Conservation (phyloP, 78 protist species). For the Capsaspora owczarzaki region DNA sequence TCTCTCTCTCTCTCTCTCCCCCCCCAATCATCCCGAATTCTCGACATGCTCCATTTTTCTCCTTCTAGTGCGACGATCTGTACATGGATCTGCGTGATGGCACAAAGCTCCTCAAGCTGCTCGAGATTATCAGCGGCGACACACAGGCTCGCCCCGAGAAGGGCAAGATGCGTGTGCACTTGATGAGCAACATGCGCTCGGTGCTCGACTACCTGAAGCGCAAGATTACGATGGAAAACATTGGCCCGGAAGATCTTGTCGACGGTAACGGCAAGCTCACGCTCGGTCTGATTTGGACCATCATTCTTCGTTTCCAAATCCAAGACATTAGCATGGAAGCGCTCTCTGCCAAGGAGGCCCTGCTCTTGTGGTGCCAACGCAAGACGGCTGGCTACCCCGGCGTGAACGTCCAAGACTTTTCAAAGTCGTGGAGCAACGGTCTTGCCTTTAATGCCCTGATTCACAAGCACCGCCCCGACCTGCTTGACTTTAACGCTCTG, state of each 20-base stretch:
- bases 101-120: neutral
- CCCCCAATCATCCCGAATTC: too few species aligned
- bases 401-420: slow-evolving; percentile 14
- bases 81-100: neutral
- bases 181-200: slow-evolving; percentile 1
- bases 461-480: slow-evolving; percentile 25
- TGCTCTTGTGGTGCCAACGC: slow-evolving; percentile 53
- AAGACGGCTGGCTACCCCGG: slow-evolving; percentile 18
- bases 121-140: neutral
- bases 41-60: too few species aligned
- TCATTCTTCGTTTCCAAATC: slow-evolving; percentile 53
- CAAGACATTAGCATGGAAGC: slow-evolving; percentile 36
- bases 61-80: neutral
- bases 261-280: slow-evolving; percentile 45
- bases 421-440: slow-evolving; percentile 20
- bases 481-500: neutral
- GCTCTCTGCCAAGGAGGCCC: slow-evolving; percentile 48
- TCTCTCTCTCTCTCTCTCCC: too few species aligned
- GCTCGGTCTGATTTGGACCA: slow-evolving; percentile 62
- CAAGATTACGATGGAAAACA: slow-evolving; percentile 10
- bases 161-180: slow-evolving; percentile 37
- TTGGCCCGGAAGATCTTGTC: slow-evolving; percentile 43
- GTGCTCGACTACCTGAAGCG: slow-evolving; percentile 19
- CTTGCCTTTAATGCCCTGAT: slow-evolving; percentile 44
- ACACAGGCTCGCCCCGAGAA: slow-evolving; percentile 7